phyloP scores from a whole-genome alignment of 2,329 filamentous ascomycete species.

The Xylariaceae sp. region DNA sequence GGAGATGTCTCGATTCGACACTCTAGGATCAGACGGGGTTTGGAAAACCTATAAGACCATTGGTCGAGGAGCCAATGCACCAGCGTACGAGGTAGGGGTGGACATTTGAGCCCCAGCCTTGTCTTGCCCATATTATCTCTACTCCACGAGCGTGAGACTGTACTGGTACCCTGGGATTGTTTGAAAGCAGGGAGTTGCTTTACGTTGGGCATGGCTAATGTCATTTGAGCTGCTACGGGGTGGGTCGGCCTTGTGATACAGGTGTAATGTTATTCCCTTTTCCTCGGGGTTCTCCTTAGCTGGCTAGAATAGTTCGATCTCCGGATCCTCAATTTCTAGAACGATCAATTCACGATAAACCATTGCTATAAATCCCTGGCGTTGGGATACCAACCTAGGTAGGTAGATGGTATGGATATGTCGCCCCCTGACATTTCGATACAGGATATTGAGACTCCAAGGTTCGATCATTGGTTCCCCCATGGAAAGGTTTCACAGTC shows the following conservation, averaged over 20 bases:
- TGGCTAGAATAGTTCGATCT: slow-evolving; percentile 9
- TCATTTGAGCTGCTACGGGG: slow-evolving; percentile 18
- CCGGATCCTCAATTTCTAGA: neutral
- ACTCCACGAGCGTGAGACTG: neutral
- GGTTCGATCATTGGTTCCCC: too few relatives aligned
- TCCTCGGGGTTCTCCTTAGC: slow-evolving; percentile 3
- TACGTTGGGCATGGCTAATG: slow-evolving; percentile 7
- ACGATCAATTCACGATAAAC: slow-evolving; percentile 4
- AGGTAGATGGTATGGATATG: too few relatives aligned
- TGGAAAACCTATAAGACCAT: slow-evolving; percentile 53
- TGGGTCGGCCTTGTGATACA: slow-evolving; percentile 11
- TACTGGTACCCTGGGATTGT: neutral
- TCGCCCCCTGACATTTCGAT: too few relatives aligned
- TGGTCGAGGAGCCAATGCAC: slow-evolving; percentile 42
- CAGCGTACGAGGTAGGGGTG: slow-evolving; percentile 31
- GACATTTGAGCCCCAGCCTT: slow-evolving; percentile 16
- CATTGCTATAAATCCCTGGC: neutral
- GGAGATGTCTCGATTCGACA: slow-evolving; percentile 50
- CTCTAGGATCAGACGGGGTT: slow-evolving; percentile 46
- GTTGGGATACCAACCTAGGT: too few relatives aligned
- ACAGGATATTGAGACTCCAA: too few relatives aligned
- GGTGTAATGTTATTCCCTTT: slow-evolving; percentile 5
- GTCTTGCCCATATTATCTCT: neutral
- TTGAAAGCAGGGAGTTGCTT: slow-evolving; percentile 2
- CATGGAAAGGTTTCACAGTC: too few relatives aligned